Conservation (phyloP, 306 rosid species). For the Dicorynia guianensis region DNA sequence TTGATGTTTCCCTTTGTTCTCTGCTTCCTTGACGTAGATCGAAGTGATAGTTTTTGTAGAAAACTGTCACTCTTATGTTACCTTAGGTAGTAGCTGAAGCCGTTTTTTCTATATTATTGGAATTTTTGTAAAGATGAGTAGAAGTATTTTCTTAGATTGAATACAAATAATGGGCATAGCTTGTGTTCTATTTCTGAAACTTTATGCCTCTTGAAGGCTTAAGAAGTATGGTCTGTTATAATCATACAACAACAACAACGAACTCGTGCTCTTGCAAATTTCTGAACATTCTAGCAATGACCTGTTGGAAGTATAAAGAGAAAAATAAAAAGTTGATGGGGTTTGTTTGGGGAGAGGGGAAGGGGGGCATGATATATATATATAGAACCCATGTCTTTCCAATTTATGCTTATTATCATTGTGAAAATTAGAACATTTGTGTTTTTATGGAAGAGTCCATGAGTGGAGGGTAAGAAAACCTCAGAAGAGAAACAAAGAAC, state of each 20-base stretch:
- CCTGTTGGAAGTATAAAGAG: too few relatives aligned
- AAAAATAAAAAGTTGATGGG: too few relatives aligned
- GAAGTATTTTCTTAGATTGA: neutral
- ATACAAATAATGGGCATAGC: too few relatives aligned
- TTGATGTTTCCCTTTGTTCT: neutral
- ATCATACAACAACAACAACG: too few relatives aligned
- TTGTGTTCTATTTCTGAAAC: too few relatives aligned
- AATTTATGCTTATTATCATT: neutral
- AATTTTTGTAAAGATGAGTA: neutral
- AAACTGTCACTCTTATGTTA: conserved; percentile 6
- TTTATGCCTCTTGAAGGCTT: too few relatives aligned
- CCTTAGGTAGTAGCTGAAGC: conserved; percentile 20
- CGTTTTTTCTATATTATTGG: neutral
- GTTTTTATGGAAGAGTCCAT: neutral
- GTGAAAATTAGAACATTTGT: neutral
- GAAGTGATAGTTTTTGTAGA: neutral
- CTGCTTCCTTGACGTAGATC: neutral
- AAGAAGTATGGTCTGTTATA: too few relatives aligned
- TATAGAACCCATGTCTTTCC: too few relatives aligned
- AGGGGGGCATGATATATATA: too few relatives aligned
- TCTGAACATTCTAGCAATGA: too few relatives aligned
- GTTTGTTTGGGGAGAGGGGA: too few relatives aligned
- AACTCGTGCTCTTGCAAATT: too few relatives aligned
- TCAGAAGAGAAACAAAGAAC: neutral
- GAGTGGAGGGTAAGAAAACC: neutral